These are phyloP conservation scores for Capronia epimyces DNA, from an alignment of 2,329 filamentous ascomycete genomes.

Conservation along the genomic window DNA sequence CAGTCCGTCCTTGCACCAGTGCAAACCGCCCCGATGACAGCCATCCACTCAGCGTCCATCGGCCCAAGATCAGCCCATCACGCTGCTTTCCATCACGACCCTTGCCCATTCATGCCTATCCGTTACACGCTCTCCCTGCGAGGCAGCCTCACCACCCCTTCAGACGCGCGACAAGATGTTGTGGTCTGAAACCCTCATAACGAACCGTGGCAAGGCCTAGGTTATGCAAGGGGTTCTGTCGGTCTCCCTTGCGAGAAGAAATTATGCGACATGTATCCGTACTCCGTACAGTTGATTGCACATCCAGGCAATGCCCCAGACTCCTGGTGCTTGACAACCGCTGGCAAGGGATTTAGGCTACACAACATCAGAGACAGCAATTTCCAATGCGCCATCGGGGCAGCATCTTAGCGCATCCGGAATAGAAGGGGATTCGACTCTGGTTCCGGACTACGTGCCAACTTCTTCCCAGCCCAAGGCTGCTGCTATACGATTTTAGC, in stretches of 20 bases:
- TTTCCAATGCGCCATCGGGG: constrained; percentile 12
- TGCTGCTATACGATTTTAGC: background rate
- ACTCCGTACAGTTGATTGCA: background rate
- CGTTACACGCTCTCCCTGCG: constrained; percentile 16
- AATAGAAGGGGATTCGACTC: background rate
- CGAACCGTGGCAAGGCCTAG: background rate
- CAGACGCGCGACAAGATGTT: constrained; percentile 14
- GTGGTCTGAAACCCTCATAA: background rate
- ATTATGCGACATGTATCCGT: background rate
- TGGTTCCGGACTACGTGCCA: constrained; percentile 5
- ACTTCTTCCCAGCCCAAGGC: background rate
- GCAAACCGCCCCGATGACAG: background rate
- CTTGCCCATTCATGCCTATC: constrained; percentile 10
- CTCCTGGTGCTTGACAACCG: constrained; percentile 3
- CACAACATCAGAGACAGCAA: constrained; percentile 25
- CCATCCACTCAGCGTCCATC: background rate
- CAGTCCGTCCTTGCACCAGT: constrained; percentile 5
- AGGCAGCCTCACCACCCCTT: constrained; percentile 4
- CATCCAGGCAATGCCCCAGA: background rate
- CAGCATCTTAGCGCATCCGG: constrained; percentile 10
- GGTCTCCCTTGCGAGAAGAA: background rate
- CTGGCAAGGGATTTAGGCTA: constrained; percentile 4
- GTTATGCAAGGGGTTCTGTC: constrained; percentile 9
- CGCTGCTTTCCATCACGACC: constrained; percentile 2
- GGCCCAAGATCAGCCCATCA: background rate